Evolutionary conservation across 371 early-diverging fungal genomes (phyloP).

Genomic region (Mucor velutinosus): DNA sequence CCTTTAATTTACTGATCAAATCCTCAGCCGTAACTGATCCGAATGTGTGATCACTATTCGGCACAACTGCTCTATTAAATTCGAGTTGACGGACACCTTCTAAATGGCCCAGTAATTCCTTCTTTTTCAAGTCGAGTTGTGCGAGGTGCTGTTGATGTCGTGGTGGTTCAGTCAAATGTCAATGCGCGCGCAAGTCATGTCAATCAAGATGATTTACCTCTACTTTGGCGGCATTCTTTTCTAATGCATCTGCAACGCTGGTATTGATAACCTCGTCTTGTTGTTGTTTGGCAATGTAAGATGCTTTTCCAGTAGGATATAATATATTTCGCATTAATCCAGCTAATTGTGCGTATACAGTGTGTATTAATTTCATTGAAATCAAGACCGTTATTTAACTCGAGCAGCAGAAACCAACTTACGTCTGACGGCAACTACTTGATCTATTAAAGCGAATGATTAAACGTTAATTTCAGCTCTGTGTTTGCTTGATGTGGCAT

Average conservation of each 20-base stretch:
- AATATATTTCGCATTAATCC: slow-evolving; percentile 57
- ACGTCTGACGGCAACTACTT: slow-evolving; percentile 53
- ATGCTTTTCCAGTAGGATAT: slow-evolving; percentile 46
- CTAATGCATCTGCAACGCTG: background rate
- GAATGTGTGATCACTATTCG: slow-evolving; percentile 45
- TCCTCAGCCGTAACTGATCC: slow-evolving; percentile 58
- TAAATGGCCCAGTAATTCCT: slow-evolving; percentile 24
- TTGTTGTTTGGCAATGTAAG: slow-evolving; percentile 32
- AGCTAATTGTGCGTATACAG: slow-evolving; percentile 26
- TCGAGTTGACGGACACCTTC: slow-evolving; percentile 24
- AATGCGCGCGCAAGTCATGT: background rate
- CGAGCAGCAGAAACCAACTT: slow-evolving; percentile 13
- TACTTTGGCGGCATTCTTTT: background rate
- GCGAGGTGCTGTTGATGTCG: background rate
- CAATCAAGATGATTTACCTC: background rate
- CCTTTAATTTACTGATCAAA: slow-evolving; percentile 39
- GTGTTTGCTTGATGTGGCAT: background rate
- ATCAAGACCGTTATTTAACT: background rate
- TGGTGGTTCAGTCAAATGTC: background rate
- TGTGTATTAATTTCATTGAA: background rate
- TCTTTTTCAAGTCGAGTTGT: slow-evolving; percentile 13
- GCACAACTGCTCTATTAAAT: slow-evolving; percentile 48
- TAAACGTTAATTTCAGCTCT: background rate
- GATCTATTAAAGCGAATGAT: slow-evolving; percentile 26
- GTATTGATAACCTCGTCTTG: background rate